These are phyloP conservation scores for Hypoxylon sp. DNA, from an alignment of 2,329 filamentous ascomycete species.

Conservation along the genomic window DNA sequence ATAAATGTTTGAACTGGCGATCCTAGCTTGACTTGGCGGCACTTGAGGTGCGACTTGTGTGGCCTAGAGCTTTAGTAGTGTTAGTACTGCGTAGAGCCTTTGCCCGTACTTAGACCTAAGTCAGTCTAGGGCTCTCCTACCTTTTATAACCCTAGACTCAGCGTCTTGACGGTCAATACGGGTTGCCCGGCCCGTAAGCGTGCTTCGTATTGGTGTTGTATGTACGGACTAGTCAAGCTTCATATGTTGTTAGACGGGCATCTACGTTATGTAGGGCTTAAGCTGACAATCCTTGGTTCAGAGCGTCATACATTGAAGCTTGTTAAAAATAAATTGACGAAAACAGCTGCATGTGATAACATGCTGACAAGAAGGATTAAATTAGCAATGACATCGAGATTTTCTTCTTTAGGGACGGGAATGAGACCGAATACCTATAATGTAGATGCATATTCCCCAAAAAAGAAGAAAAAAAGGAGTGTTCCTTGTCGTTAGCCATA, in stretches of 20 bases:
- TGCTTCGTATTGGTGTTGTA: slow-evolving; percentile 4
- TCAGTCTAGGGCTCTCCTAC: slow-evolving; percentile 8
- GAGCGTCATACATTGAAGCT: neutral
- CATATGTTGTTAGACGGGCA: slow-evolving; percentile 7
- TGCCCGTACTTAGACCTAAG: slow-evolving; percentile 6
- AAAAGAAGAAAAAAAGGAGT: slow-evolving; percentile 24
- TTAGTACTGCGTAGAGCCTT: neutral
- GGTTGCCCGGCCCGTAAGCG: slow-evolving; percentile 4
- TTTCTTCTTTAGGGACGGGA: slow-evolving; percentile 9
- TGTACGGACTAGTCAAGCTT: slow-evolving; percentile 8
- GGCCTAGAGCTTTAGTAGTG: neutral
- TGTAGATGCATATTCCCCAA: neutral
- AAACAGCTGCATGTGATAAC: slow-evolving; percentile 25
- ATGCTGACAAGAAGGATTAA: slow-evolving; percentile 24
- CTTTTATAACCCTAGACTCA: slow-evolving; percentile 19
- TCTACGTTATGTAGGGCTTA: slow-evolving; percentile 2
- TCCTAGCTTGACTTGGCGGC: slow-evolving; percentile 35
- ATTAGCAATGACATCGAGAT: slow-evolving; percentile 22
- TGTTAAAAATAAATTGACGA: slow-evolving; percentile 10
- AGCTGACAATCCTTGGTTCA: slow-evolving; percentile 6
- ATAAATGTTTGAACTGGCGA: slow-evolving; percentile 26
- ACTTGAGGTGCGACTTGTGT: slow-evolving; percentile 6
- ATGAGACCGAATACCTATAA: neutral
- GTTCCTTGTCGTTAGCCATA: slow-evolving; percentile 38
- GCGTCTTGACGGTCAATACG: slow-evolving; percentile 3